Base-by-base conservation (phyloP, 495 filamentous ascomycete genomes). In the Aspergillus affinis region DNA sequence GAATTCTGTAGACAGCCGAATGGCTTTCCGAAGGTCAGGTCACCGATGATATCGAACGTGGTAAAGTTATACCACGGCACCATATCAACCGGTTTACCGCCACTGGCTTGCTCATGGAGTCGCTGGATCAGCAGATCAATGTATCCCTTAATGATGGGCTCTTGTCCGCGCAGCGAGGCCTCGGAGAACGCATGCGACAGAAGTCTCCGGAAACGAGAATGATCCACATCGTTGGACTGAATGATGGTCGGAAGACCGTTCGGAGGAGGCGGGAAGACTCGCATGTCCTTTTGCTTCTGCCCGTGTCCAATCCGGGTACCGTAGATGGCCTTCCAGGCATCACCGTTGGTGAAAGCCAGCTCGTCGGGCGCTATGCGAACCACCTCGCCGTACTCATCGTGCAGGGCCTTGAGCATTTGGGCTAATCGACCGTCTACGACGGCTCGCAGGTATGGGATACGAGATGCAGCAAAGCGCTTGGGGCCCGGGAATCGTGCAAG, bases 31-130 rank as follows among this genome's bases (percentile, higher is more conserved):
- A 84, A 85, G 1, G 77, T 70, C 15, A 86, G 72, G 57, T 86
- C 82, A 0, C 81, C 82, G 50, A 87, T 81, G 51, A 87, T 78
- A 58, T 88, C 84, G 62, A 87, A 87, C 0, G 81, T 84, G 3
- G 72, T 73, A 20, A 74, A 83, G 58, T 84, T 82, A 54, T 77
- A 78, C 81, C 30, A 55, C 12, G 8, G 4, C 2, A 17, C 41
- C 9, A 55, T 55, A 3, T 55, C 30, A 4, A 20, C 17, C 18
- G 47, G 47, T 6, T 20, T 3, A 10, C 13, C 20, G 17, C 18
- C n/a, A 29, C 5, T 23, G 1, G 29, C 5, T 2, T n/a, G 18
- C 18, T n/a, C 21, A 8, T 55, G 7, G 2, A 18, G 13, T 13
- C 52, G 6, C 15, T 55, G 17, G 6, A 45, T 55, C 18, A 45